Evolutionary conservation across 1,139 yeast species (phyloP), one percentile per base, ranked within the genome.

Genomic region (Debaryomyces sp.): DNA sequence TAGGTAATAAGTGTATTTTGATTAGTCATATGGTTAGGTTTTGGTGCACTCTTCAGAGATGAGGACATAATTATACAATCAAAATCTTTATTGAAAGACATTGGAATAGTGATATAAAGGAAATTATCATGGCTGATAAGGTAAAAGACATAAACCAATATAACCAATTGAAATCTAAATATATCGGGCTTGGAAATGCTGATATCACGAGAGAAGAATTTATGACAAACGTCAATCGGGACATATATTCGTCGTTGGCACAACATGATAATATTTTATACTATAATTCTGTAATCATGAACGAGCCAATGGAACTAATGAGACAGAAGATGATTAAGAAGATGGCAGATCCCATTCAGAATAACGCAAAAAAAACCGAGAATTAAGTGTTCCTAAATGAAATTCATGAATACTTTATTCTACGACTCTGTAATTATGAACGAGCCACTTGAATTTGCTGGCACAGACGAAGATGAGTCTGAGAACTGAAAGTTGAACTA

Each of bases 171-270:
- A 87, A 87, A 60, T 61, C 80, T 24, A 80, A 87, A 54, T 84
- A 85, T 59, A 70, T 84, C 26, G 95, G 95, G 0, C 69, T 89
- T 1, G 96, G 96, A 0, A 77, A 84, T 58, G 73, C 90, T 1
- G 87, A 85, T 45, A 87, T 92, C 0, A 72, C 86, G 2, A 39
- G 82, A 70, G 60, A 73, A 64, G 67, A 69, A 57, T 73, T 70
- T 47, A 35, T 60, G 12, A 64, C 77, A 8, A 87, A 87, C 53
- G 77, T 88, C 1, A 84, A 83, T 45, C 73, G 88, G 54, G 98
- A 95, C 62, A 83, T 96, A 0, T 82, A 85, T 54, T 80, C 90
- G 1, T 78, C 88, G 15, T 66, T 89, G 45, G 79, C 84, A 23
- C 87, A 88, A 24, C 96, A 92, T 63, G 82, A 85, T 15, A 80